Percentiles rank a stretch among this genome's conserved stretches.
Conservation (phyloP, 2,329 filamentous ascomycete species). For the Drechslerella dactyloides region DNA sequence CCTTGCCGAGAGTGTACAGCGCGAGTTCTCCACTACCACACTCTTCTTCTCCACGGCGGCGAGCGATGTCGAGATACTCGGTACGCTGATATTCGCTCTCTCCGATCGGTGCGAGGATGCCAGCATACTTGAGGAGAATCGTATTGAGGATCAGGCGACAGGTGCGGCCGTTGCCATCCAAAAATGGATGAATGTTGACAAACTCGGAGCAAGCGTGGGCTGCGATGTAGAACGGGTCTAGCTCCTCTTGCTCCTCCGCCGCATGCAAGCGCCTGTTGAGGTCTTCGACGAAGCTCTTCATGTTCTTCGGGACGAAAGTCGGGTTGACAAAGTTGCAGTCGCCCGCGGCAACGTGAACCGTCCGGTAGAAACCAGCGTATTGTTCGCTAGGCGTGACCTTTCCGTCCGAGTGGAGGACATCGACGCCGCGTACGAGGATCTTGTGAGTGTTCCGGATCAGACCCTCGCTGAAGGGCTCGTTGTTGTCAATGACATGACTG, state of each 20-base stretch:
- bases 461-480: conserved; percentile 17
- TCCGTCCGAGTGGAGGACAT: neutral
- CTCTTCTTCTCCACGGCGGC: conserved; percentile 17
- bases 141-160: conserved; percentile 54
- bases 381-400: conserved; percentile 31
- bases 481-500: neutral
- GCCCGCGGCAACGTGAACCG: conserved; percentile 54
- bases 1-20: conserved; percentile 3
- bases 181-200: conserved; percentile 53
- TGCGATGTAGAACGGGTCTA: conserved; percentile 56
- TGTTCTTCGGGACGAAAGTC: conserved; percentile 53
- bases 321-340: conserved; percentile 55
- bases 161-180: conserved; percentile 52
- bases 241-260: neutral
- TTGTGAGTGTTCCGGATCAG: conserved; percentile 8
- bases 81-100: conserved; percentile 31
- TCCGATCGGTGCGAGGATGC: conserved; percentile 52
- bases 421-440: too few species aligned
- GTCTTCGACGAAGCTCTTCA: conserved; percentile 54
- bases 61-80: conserved; percentile 54
- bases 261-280: conserved; percentile 51
- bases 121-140: conserved; percentile 52
- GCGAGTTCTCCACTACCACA: conserved; percentile 17
- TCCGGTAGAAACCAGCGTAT: conserved; percentile 55
- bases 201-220: conserved; percentile 54